These are phyloP conservation scores for Didymella pinodella DNA, from an alignment of 2,329 filamentous ascomycete species.

Conservation along the genomic window DNA sequence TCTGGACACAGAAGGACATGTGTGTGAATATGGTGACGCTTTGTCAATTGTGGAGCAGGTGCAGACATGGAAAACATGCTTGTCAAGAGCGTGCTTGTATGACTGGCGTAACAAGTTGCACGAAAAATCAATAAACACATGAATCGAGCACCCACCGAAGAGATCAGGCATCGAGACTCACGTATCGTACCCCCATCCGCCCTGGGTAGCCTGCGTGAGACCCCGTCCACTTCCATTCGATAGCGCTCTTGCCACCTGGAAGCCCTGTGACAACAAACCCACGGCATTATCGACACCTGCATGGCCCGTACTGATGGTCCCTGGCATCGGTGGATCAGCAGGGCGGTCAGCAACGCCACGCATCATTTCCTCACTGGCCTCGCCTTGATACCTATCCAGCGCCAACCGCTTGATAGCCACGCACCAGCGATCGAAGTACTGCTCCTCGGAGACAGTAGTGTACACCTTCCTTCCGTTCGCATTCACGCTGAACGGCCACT, in stretches of 20 bases:
- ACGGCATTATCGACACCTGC: conserved; percentile 43
- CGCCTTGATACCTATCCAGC: conserved; percentile 63
- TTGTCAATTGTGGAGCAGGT: too few relatives aligned
- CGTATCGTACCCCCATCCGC: conserved; percentile 47
- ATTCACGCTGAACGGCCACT: conserved; percentile 65
- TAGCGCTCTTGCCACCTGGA: conserved; percentile 44
- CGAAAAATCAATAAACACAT: too few relatives aligned
- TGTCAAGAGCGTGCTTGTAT: too few relatives aligned
- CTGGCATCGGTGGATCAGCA: conserved; percentile 56
- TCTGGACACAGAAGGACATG: too few relatives aligned
- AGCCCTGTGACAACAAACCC: conserved; percentile 44
- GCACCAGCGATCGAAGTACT: conserved; percentile 71
- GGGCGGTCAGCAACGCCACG: conserved; percentile 38
- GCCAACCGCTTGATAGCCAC: conserved; percentile 67
- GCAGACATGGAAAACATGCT: too few relatives aligned
- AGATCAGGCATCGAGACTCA: conserved; percentile 6
- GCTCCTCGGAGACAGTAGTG: conserved; percentile 58
- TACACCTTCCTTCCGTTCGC: conserved; percentile 56
- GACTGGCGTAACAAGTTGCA: too few relatives aligned
- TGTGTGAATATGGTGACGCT: too few relatives aligned
- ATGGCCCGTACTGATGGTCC: conserved; percentile 40
- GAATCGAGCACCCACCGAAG: too few relatives aligned
- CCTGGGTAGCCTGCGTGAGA: conserved; percentile 32
- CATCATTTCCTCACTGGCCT: conserved; percentile 59
- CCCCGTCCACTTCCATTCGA: conserved; percentile 26